These are phyloP conservation scores for Trypethelium eluteriae DNA, from an alignment of 495 filamentous ascomycete genomes.

Conservation along the genomic window DNA sequence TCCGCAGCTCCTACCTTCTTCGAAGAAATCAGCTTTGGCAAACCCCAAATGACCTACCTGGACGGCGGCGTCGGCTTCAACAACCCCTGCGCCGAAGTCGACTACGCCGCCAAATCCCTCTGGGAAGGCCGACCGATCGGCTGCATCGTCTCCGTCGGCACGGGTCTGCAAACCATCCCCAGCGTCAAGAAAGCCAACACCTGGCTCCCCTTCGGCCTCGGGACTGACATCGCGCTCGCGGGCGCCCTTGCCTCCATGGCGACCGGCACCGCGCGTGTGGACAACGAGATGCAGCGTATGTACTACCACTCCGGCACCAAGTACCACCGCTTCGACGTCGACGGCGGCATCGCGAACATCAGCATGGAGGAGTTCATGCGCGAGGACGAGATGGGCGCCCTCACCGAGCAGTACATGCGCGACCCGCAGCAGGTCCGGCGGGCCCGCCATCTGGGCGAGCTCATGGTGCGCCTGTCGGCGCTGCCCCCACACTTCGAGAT, in stretches of 20 bases:
- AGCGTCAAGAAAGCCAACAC: constrained; percentile 26
- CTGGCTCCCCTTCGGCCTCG: constrained; percentile 31
- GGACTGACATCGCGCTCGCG: constrained; percentile 28
- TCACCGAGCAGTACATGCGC: constrained; percentile 32
- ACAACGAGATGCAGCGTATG: constrained; percentile 33
- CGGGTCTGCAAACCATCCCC: constrained; percentile 32
- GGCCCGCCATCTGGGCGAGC: constrained; percentile 23
- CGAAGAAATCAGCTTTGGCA: constrained; percentile 33
- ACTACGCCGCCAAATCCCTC: constrained; percentile 29
- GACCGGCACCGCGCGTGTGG: constrained; percentile 27
- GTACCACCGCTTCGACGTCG: constrained; percentile 32
- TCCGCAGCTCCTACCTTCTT: constrained; percentile 33
- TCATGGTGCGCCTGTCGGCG: constrained; percentile 24
- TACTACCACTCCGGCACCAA: constrained; percentile 25
- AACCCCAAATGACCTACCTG: constrained; percentile 29
- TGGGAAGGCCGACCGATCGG: constrained; percentile 29
- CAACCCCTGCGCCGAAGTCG: constrained; percentile 31
- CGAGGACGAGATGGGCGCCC: constrained; percentile 31
- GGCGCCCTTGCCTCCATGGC: constrained; percentile 31
- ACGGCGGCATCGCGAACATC: constrained; percentile 29
- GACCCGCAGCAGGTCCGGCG: constrained; percentile 26
- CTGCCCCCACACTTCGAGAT: constrained; percentile 28
- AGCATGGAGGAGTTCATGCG: constrained; percentile 31
- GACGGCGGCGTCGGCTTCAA: constrained; percentile 35
- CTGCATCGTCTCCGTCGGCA: constrained; percentile 31